These are phyloP conservation scores for Spizellomyces punctatus DNA, from an alignment of 192 early-diverging fungal genomes.

Conservation along the genomic window DNA sequence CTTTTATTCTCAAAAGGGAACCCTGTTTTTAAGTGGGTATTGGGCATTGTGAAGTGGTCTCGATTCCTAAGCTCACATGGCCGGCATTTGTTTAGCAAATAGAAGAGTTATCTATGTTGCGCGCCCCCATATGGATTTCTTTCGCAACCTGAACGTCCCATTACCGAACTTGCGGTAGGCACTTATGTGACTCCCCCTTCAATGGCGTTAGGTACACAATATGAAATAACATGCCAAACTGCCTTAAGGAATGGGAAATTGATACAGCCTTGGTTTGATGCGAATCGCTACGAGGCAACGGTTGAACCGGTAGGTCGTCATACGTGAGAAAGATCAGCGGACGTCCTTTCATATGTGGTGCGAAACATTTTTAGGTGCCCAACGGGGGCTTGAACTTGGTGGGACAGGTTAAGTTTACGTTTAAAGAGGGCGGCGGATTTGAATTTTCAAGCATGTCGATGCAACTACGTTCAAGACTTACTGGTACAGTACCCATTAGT, in stretches of 20 bases:
- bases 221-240: neutral
- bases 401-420: constrained; percentile 49
- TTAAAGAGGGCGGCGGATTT: constrained; percentile 61
- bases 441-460: constrained; percentile 46
- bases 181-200: neutral
- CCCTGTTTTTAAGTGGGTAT: constrained; percentile 21
- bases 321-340: too few relatives aligned
- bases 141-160: constrained; percentile 27
- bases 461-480: constrained; percentile 31
- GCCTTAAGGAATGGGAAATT: constrained; percentile 40
- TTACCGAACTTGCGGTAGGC: constrained; percentile 19
- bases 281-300: constrained; percentile 50
- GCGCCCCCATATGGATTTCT: constrained; percentile 10
- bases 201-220: neutral
- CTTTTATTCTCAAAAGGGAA: constrained; percentile 19
- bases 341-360: too few relatives aligned
- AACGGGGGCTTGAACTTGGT: constrained; percentile 48
- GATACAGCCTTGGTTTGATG: constrained; percentile 59
- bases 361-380: neutral
- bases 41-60: neutral
- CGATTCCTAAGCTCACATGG: neutral
- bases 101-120: constrained; percentile 29
- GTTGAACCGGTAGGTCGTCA: constrained; percentile 26
- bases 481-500: neutral
- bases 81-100: constrained; percentile 10